A percentile compares a stretch with the other conserved stretches of the same genome.
Evolutionary conservation across 1,284 basidiomycete species (phyloP).

Genomic region (Fomitopsis pinicola): DNA sequence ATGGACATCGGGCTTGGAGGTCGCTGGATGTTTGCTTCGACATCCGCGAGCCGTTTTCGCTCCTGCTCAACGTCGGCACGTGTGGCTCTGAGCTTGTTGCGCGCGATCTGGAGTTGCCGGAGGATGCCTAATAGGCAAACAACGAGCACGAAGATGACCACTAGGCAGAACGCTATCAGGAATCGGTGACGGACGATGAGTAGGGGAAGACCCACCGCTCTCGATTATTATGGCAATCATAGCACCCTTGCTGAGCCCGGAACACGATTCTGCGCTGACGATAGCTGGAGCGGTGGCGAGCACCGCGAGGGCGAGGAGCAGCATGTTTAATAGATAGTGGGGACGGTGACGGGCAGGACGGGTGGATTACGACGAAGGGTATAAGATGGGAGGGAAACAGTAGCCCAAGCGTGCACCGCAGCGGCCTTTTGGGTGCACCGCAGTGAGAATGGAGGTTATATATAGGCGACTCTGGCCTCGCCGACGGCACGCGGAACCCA

Average conservation of each 20-base stretch:
- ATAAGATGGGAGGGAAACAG: background rate
- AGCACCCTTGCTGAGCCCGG: conserved; percentile 6
- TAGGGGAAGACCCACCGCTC: background rate
- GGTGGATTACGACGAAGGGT: background rate
- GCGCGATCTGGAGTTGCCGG: background rate
- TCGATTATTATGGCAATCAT: conserved; percentile 4
- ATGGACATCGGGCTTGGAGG: background rate
- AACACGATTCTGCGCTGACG: conserved; percentile 3
- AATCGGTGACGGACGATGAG: background rate
- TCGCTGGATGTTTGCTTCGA: background rate
- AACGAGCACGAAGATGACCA: conserved; percentile 4
- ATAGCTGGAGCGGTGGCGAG: conserved; percentile 1
- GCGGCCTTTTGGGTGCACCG: background rate
- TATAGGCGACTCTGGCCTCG: background rate
- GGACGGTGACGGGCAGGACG: background rate
- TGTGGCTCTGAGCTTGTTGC: background rate
- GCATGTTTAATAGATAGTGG: conserved; percentile 1
- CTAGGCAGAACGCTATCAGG: background rate
- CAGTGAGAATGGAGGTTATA: conserved; percentile 4
- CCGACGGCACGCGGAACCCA: background rate
- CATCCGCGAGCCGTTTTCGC: background rate
- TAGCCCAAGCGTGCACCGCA: background rate
- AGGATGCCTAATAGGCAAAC: background rate
- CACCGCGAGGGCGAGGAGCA: background rate
- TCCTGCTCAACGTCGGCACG: background rate